Conservation (phyloP, 495 filamentous ascomycete species). For the Pyrenula aspistea region DNA sequence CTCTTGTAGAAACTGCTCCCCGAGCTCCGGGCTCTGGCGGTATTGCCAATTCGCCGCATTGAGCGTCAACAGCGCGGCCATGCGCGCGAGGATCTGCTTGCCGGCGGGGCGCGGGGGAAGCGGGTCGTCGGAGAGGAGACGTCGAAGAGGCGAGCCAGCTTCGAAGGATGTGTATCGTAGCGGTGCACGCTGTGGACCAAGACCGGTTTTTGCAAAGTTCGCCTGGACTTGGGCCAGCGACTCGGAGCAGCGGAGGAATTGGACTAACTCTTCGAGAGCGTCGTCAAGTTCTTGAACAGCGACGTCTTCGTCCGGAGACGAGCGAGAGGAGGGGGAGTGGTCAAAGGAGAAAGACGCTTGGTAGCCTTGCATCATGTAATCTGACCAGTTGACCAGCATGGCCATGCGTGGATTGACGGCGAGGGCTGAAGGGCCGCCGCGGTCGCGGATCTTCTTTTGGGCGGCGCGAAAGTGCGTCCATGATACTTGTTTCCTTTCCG, state of each 20-base stretch:
- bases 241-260: constrained; percentile 25
- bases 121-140: constrained; percentile 14
- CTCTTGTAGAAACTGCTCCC: constrained; percentile 19
- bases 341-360: constrained; percentile 25
- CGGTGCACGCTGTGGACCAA: constrained; percentile 4
- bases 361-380: constrained; percentile 28
- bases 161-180: constrained; percentile 17
- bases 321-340: neutral
- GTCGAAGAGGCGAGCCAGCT: constrained; percentile 13
- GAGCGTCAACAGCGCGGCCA: constrained; percentile 21
- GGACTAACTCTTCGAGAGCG: constrained; percentile 25
- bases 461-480: constrained; percentile 29
- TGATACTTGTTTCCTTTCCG: constrained; percentile 23
- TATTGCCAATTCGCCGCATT: constrained; percentile 32
- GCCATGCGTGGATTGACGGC: constrained; percentile 21
- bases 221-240: constrained; percentile 20
- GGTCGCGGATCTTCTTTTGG: constrained; percentile 24
- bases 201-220: constrained; percentile 1
- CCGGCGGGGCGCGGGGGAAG: constrained; percentile 16
- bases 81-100: constrained; percentile 24
- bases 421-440: constrained; percentile 25
- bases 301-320: neutral
- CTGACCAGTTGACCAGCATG: constrained; percentile 31
- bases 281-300: constrained; percentile 17
- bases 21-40: constrained; percentile 14